Evolutionary conservation across 345 rosid genomes (phyloP).

Genomic region (Eucalyptus marginata): DNA sequence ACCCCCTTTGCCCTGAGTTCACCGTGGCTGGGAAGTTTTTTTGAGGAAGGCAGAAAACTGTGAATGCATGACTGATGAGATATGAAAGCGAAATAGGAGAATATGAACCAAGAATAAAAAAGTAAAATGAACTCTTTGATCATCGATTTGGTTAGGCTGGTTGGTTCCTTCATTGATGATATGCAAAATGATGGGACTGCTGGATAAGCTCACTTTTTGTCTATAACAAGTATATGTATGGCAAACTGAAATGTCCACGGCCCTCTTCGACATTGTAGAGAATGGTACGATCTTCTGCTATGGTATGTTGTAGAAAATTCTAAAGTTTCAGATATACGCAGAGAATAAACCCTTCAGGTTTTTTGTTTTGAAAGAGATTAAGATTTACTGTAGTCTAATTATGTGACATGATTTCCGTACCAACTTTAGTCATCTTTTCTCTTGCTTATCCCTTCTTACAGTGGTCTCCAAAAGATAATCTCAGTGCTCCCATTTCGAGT

Average conservation of each 20-base stretch:
- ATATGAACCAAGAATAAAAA: neutral
- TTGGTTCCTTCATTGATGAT: neutral
- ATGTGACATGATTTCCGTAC: neutral
- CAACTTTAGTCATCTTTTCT: neutral
- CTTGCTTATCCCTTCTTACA: neutral
- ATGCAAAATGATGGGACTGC: neutral
- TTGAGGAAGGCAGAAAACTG: neutral
- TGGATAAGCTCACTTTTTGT: neutral
- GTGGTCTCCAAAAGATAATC: slow-evolving; percentile 44
- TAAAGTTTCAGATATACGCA: neutral
- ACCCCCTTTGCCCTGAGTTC: neutral
- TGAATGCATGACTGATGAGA: neutral
- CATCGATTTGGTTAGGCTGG: neutral
- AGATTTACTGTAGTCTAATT: neutral
- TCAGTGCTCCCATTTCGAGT: slow-evolving; percentile 31
- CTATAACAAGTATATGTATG: neutral
- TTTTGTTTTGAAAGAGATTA: neutral
- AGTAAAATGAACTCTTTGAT: neutral
- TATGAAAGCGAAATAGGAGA: neutral
- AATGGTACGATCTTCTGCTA: neutral
- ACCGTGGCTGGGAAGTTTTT: neutral
- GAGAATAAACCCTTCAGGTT: neutral
- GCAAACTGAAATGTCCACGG: neutral
- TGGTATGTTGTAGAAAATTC: neutral
- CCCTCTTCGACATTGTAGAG: neutral